phyloP scores from a whole-genome alignment of 2,329 filamentous ascomycete species.

The Colletotrichum sp. region DNA sequence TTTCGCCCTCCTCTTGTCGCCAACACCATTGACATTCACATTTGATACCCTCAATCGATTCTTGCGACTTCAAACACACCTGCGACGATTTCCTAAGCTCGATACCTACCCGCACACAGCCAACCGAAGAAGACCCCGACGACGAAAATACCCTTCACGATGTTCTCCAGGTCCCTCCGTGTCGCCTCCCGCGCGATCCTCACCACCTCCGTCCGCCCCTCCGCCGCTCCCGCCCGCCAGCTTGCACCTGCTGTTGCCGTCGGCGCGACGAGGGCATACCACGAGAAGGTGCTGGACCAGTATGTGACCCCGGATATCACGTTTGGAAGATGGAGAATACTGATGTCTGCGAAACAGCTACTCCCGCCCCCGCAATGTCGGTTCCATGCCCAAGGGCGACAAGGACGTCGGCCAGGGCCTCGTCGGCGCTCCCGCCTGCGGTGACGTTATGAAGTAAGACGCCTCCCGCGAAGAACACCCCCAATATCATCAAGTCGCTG shows the following conservation, averaged over 20 bases:
- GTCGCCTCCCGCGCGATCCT: conserved; percentile 47
- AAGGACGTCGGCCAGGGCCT: conserved; percentile 87
- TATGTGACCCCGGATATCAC: conserved; percentile 60
- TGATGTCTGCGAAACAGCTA: conserved; percentile 50
- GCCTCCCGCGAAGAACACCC: neutral
- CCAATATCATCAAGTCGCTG: neutral
- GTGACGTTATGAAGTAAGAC: conserved; percentile 81
- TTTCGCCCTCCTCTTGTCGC: conserved; percentile 11
- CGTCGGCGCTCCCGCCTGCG: conserved; percentile 86
- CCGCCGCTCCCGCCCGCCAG: conserved; percentile 43
- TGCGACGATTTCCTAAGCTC: neutral
- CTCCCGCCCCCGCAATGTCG: conserved; percentile 59
- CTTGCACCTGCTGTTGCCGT: conserved; percentile 43
- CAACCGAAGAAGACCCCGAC: neutral
- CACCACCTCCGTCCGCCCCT: conserved; percentile 42
- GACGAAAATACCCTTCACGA: conserved; percentile 25
- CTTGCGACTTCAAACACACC: conserved; percentile 2
- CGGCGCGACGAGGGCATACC: conserved; percentile 50
- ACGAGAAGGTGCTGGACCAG: conserved; percentile 76
- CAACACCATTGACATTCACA: neutral
- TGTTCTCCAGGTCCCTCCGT: conserved; percentile 53
- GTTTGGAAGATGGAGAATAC: conserved; percentile 50
- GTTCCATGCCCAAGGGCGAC: conserved; percentile 73
- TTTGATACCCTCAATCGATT: neutral
- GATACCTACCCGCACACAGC: neutral